Evolutionary conservation across 495 filamentous ascomycete genomes (phyloP).

Genomic region (Penicillium odoratum): DNA sequence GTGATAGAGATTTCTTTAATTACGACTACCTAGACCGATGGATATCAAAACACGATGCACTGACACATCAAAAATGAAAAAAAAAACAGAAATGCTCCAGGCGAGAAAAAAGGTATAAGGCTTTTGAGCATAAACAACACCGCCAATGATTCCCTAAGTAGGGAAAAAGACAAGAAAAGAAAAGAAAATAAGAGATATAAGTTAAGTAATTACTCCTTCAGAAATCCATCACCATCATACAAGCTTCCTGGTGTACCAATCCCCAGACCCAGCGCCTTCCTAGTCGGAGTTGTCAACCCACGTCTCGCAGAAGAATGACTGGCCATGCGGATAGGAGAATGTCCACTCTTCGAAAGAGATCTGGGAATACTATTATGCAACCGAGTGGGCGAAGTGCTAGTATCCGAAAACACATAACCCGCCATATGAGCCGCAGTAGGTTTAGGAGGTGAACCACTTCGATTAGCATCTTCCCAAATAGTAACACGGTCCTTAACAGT

Average conservation of each 20-base stretch:
- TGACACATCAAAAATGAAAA: slow-evolving; percentile 11
- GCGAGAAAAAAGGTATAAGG: slow-evolving; percentile 20
- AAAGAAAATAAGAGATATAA: slow-evolving; percentile 2
- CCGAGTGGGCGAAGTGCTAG: slow-evolving; percentile 12
- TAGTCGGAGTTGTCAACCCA: slow-evolving; percentile 33
- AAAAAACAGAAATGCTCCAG: slow-evolving; percentile 13
- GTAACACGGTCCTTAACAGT: slow-evolving; percentile 32
- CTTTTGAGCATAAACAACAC: slow-evolving; percentile 20
- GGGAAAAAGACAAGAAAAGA: slow-evolving; percentile 1
- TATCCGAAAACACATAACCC: slow-evolving; percentile 19
- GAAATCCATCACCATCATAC: slow-evolving; percentile 52
- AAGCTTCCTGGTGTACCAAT: slow-evolving; percentile 46
- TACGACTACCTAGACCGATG: slow-evolving; percentile 24
- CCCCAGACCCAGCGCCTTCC: slow-evolving; percentile 36
- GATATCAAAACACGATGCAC: slow-evolving; percentile 22
- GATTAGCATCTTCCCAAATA: slow-evolving; percentile 41
- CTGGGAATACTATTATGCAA: slow-evolving; percentile 15
- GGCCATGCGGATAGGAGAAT: slow-evolving; percentile 17
- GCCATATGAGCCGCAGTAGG: slow-evolving; percentile 4
- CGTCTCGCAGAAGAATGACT: slow-evolving; percentile 26
- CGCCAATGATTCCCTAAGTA: slow-evolving; percentile 9
- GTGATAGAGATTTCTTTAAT: slow-evolving; percentile 15
- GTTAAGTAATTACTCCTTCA: slow-evolving; percentile 36
- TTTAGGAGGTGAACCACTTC: slow-evolving; percentile 19
- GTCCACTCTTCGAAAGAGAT: slow-evolving; percentile 13